phyloP scores from a whole-genome alignment of 2,329 filamentous ascomycete genomes.

The Colletotrichum chrysophilum region DNA sequence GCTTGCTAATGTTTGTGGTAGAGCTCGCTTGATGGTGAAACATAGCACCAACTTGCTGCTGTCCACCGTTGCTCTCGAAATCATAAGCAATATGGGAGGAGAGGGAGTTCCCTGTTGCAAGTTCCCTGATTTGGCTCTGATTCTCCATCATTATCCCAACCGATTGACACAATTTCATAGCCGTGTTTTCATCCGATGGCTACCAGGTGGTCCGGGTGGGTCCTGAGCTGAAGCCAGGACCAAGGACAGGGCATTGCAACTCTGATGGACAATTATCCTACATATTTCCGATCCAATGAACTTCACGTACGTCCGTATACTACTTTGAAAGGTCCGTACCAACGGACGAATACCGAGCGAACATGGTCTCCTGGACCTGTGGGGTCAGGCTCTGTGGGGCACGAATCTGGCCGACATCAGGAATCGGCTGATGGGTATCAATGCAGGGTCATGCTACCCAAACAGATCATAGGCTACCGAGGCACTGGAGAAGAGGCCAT shows the following conservation, averaged over 20 bases:
- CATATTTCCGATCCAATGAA: background rate
- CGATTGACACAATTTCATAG: accelerated
- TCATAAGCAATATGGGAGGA: background rate
- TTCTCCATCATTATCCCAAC: background rate
- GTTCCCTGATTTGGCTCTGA: background rate
- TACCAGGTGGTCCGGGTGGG: background rate
- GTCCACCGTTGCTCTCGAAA: background rate
- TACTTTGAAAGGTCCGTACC: background rate
- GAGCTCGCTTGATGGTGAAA: background rate
- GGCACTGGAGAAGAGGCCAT: background rate
- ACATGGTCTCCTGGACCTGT: background rate
- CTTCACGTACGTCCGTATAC: background rate
- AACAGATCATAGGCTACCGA: background rate
- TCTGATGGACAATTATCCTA: background rate
- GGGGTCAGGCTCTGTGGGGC: background rate
- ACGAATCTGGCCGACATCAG: background rate
- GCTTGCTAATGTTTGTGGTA: background rate
- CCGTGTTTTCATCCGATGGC: background rate
- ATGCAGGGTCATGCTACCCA: background rate
- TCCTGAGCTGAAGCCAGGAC: background rate
- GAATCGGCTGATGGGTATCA: background rate
- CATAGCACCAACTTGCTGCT: background rate
- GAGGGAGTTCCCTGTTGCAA: background rate
- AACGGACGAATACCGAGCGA: background rate
- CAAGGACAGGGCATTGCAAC: accelerated